A percentile compares a stretch with the other conserved stretches of the same genome.
Evolutionary conservation across 148 eudicot species (phyloP).

Genomic region (Fallopia convolvulus): DNA sequence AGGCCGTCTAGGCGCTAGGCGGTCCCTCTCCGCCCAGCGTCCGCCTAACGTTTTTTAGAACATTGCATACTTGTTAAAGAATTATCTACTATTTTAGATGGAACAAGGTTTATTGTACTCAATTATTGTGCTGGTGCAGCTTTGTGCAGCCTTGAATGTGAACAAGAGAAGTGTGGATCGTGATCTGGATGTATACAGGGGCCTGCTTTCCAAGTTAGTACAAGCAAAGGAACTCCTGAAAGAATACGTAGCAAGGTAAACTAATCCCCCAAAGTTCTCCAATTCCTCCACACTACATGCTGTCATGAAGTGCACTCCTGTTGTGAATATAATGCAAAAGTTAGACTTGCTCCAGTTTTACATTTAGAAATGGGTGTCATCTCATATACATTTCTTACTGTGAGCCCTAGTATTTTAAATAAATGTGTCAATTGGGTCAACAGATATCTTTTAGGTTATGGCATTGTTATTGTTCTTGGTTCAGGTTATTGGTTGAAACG

Average conservation of each 20-base stretch:
- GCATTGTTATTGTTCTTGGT: neutral
- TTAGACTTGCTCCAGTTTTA: neutral
- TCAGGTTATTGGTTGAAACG: neutral
- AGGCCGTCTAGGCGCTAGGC: no score
- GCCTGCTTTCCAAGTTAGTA: conserved; percentile 81
- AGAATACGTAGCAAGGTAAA: conserved; percentile 85
- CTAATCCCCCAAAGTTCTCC: neutral
- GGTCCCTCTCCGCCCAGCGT: no score
- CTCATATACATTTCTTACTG: neutral
- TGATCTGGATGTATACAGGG: conserved; percentile 95
- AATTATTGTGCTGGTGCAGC: conserved; percentile 22
- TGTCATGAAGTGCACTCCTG: neutral
- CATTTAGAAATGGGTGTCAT: neutral
- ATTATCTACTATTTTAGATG: neutral
- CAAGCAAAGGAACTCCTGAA: conserved; percentile 90
- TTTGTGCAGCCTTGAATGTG: conserved; percentile 81
- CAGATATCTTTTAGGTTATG: no score
- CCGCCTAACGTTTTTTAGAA: no score
- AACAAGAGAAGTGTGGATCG: conserved; percentile 90
- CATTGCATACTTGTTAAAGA: neutral
- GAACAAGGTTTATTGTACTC: neutral
- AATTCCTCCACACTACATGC: neutral
- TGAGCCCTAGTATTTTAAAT: neutral
- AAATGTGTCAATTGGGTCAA: neutral
- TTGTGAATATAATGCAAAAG: neutral